Conservation (phyloP, 1,284 basidiomycete genomes). For the Trichosporon sp. region DNA sequence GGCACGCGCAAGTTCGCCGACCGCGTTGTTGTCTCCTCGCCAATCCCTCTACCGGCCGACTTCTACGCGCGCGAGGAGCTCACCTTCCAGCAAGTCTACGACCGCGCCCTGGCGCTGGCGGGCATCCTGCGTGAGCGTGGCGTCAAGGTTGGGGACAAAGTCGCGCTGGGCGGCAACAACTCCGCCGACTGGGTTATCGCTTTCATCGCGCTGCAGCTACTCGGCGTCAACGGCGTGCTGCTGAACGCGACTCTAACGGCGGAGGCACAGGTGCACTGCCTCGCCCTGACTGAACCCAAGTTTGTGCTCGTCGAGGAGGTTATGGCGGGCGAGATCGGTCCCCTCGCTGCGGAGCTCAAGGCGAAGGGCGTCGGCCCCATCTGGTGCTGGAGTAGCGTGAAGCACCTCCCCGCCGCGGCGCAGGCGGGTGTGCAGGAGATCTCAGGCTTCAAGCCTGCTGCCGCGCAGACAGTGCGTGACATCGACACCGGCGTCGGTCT, state of each 20-base stretch:
- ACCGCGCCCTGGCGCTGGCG: slow-evolving; percentile 35
- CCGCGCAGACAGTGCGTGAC: slow-evolving; percentile 22
- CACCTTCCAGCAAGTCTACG: slow-evolving; percentile 41
- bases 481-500: slow-evolving; percentile 23
- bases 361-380: slow-evolving; percentile 20
- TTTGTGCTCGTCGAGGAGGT: slow-evolving; percentile 44
- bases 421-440: not conserved
- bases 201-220: slow-evolving; percentile 45
- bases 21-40: not conserved
- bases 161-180: slow-evolving; percentile 49
- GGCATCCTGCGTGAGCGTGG: slow-evolving; percentile 44
- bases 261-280: slow-evolving; percentile 40
- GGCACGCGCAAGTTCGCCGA: not conserved
- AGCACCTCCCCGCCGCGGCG: not conserved
- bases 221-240: slow-evolving; percentile 46
- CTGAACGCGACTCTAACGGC: slow-evolving; percentile 48
- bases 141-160: slow-evolving; percentile 38
- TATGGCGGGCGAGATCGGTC: slow-evolving; percentile 35
- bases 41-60: not conserved
- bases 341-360: not conserved
- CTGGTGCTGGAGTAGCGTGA: slow-evolving; percentile 25
- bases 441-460: not conserved
- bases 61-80: slow-evolving; percentile 31
- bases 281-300: slow-evolving; percentile 38
- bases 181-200: slow-evolving; percentile 42